phyloP scores from a whole-genome alignment of 768 basidiomycete genomes.

The Boletellus sp. region DNA sequence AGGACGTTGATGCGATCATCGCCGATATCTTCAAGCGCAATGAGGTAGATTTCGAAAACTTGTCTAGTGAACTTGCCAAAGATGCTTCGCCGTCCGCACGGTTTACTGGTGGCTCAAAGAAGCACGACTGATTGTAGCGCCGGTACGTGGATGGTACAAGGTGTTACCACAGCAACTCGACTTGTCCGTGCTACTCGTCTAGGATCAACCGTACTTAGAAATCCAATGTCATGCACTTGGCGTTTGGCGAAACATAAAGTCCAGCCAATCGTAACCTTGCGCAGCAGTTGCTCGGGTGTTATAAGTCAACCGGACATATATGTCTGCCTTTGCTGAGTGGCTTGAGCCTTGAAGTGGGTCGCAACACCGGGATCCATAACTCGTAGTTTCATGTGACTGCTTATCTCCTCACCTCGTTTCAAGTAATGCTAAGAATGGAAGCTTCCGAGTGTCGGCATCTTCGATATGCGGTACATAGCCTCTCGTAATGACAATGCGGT shows the following conservation, averaged over 20 bases:
- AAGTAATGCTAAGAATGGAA: too few species aligned
- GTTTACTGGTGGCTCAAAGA: slow-evolving; percentile 26
- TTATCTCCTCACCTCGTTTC: too few species aligned
- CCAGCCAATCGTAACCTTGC: not conserved
- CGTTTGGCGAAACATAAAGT: not conserved
- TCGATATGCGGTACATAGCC: too few species aligned
- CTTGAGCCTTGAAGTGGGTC: too few species aligned
- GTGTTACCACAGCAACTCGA: not conserved
- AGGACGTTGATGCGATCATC: slow-evolving; percentile 30
- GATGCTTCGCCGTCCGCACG: slow-evolving; percentile 19
- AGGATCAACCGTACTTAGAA: not conserved
- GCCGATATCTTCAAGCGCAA: slow-evolving; percentile 32
- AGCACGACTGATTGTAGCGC: slow-evolving; percentile 21
- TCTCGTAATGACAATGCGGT: not conserved
- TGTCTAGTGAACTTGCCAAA: slow-evolving; percentile 22
- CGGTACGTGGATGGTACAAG: not conserved
- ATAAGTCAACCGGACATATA: not conserved
- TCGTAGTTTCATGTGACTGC: too few species aligned
- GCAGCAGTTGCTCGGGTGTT: too few species aligned
- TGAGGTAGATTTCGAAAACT: slow-evolving; percentile 28
- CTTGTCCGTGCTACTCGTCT: not conserved
- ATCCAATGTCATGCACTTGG: not conserved
- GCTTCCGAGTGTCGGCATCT: not conserved
- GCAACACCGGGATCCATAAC: too few species aligned
- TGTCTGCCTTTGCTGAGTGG: too few species aligned